phyloP scores from a whole-genome alignment of 2,329 filamentous ascomycete genomes.

The Dactylellina cionopaga region DNA sequence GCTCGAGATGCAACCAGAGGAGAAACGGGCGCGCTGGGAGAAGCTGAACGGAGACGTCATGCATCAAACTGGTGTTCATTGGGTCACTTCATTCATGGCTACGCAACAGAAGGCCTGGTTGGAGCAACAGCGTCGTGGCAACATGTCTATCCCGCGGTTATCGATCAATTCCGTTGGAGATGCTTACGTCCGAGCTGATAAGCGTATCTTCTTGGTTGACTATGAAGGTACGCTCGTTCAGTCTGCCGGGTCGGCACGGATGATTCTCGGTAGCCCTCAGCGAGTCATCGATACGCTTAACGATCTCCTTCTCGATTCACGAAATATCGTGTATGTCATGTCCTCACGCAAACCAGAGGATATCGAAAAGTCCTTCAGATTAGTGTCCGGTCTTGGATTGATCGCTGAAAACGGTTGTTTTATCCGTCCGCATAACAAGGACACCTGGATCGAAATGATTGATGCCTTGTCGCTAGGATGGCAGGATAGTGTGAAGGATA shows the following conservation, averaged over 20 bases:
- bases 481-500: conserved; percentile 84
- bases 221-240: conserved; percentile 92
- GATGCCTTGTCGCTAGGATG: conserved; percentile 68
- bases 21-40: conserved; percentile 79
- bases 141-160: conserved; percentile 84
- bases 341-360: conserved; percentile 87
- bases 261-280: conserved; percentile 86
- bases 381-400: conserved; percentile 82
- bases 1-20: conserved; percentile 78
- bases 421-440: conserved; percentile 74
- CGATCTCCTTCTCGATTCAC: conserved; percentile 80
- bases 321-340: conserved; percentile 93
- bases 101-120: conserved; percentile 80
- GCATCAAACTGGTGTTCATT: conserved; percentile 83
- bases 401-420: conserved; percentile 97
- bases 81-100: conserved; percentile 80
- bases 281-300: conserved; percentile 84
- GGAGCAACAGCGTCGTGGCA: conserved; percentile 84
- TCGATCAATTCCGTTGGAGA: conserved; percentile 73
- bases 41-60: conserved; percentile 78
- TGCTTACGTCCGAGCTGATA: conserved; percentile 73
- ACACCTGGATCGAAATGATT: conserved; percentile 77
- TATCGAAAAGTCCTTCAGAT: conserved; percentile 83
- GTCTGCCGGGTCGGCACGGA: conserved; percentile 83
- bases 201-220: conserved; percentile 86